A percentile compares a stretch with the other conserved stretches of the same genome.
Conservation (phyloP, 495 filamentous ascomycete species). For the Polyplosphaeria fusca region DNA sequence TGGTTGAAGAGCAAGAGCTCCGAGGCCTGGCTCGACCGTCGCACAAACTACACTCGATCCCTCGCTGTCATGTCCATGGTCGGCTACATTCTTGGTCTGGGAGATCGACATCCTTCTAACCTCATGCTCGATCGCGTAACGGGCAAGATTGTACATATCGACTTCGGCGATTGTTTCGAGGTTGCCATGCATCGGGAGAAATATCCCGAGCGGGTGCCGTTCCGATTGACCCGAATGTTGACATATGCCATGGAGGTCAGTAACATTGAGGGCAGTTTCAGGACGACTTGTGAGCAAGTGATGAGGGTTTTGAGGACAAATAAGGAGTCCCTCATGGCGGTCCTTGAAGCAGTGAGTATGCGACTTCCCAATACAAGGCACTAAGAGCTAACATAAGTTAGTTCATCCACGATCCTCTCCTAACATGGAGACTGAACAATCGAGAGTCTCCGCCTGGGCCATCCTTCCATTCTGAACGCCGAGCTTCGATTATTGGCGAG, state of each 20-base stretch:
- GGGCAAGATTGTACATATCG: constrained; percentile 94
- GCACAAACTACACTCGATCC: constrained; percentile 96
- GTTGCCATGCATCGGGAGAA: constrained; percentile 99
- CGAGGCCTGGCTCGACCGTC: constrained; percentile 92
- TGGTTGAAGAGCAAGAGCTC: constrained; percentile 99
- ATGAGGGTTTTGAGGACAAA: constrained; percentile 96
- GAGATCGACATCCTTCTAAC: constrained; percentile 95
- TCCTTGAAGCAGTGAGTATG: constrained; percentile 85
- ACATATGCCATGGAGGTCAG: constrained; percentile 99
- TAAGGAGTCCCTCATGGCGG: constrained; percentile 97
- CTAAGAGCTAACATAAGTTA: constrained; percentile 42
- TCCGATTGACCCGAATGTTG: constrained; percentile 96
- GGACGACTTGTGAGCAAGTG: constrained; percentile 95
- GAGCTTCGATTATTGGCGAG: constrained; percentile 62
- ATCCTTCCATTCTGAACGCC: constrained; percentile 74
- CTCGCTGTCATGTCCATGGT: constrained; percentile 99
- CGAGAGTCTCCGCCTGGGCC: constrained; percentile 76
- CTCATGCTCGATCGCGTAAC: constrained; percentile 94
- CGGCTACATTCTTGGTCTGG: constrained; percentile 94
- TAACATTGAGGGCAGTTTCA: constrained; percentile 97
- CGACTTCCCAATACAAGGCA: not conserved
- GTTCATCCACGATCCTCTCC: constrained; percentile 97
- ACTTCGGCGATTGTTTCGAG: constrained; percentile 99
- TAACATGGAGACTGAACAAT: constrained; percentile 92
- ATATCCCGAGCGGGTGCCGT: constrained; percentile 95